Evolutionary conservation across 306 rosid genomes (phyloP).

Genomic region (Alnus glutinosa): DNA sequence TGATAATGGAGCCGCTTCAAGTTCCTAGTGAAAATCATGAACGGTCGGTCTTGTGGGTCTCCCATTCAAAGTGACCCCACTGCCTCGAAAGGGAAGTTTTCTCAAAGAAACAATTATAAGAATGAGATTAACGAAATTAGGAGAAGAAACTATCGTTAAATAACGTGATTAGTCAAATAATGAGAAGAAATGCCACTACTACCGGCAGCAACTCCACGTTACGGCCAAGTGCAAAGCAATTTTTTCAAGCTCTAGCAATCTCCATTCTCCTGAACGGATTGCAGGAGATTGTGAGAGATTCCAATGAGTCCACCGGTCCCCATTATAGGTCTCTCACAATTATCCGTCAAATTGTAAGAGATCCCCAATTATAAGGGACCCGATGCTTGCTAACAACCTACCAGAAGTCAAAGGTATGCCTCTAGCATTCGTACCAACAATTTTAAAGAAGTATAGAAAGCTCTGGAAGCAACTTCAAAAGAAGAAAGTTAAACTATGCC

Average conservation of each 20-base stretch:
- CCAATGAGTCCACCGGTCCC: too few species aligned
- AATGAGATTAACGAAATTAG: not conserved
- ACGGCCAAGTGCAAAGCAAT: not conserved
- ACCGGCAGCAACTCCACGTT: not conserved
- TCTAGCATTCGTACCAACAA: not conserved
- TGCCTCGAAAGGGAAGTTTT: not conserved
- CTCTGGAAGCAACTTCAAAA: too few species aligned
- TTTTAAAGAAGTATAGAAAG: not conserved
- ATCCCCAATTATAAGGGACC: not conserved
- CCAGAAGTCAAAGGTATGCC: not conserved
- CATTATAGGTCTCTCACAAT: too few species aligned
- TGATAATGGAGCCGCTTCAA: slow-evolving; percentile 24
- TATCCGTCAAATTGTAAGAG: not conserved
- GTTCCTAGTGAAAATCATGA: slow-evolving; percentile 24
- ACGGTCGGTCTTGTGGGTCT: slow-evolving; percentile 4
- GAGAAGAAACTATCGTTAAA: not conserved
- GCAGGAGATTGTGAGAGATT: too few species aligned
- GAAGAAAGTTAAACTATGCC: too few species aligned
- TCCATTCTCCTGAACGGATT: not conserved
- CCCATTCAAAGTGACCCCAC: slow-evolving; percentile 16
- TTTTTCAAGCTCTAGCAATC: not conserved
- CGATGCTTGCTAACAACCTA: not conserved
- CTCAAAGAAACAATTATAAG: not conserved
- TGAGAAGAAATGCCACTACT: not conserved
- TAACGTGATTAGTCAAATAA: not conserved